A percentile compares a stretch with the other conserved stretches of the same genome.
Conservation (phyloP, 1,139 yeast species). For the Candida sp. region DNA sequence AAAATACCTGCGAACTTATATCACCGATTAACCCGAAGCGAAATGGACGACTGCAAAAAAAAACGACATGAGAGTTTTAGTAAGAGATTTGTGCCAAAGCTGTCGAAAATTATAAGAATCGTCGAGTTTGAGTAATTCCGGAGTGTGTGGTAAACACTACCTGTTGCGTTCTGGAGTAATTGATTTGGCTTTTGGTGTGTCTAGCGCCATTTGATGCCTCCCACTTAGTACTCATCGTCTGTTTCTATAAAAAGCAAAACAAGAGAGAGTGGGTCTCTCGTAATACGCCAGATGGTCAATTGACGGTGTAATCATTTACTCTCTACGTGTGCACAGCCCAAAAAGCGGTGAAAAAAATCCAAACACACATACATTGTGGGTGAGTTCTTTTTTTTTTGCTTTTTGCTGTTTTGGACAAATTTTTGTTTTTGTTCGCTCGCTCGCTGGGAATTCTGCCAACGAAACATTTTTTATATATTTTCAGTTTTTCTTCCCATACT, state of each 20-base stretch:
- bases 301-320: conserved; percentile 1
- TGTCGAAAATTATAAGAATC: neutral
- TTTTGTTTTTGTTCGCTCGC: conserved; percentile 7
- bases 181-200: no score
- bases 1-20: neutral
- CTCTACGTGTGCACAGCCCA: conserved; percentile 3
- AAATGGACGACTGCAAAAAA: conserved; percentile 1
- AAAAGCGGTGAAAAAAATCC: conserved; percentile 1
- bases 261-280: neutral
- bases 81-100: neutral
- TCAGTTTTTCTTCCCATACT: conserved; percentile 14
- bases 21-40: neutral
- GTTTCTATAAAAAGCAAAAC: neutral
- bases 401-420: neutral
- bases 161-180: no score
- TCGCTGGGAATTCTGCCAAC: conserved; percentile 4
- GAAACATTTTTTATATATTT: conserved; percentile 7
- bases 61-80: neutral
- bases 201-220: no score
- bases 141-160: no score
- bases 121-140: no score
- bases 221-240: neutral
- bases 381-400: neutral
- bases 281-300: neutral
- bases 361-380: conserved; percentile 2